Evolutionary conservation across 169 alveolate species (phyloP).

Genomic region (Condylostoma magnum): DNA sequence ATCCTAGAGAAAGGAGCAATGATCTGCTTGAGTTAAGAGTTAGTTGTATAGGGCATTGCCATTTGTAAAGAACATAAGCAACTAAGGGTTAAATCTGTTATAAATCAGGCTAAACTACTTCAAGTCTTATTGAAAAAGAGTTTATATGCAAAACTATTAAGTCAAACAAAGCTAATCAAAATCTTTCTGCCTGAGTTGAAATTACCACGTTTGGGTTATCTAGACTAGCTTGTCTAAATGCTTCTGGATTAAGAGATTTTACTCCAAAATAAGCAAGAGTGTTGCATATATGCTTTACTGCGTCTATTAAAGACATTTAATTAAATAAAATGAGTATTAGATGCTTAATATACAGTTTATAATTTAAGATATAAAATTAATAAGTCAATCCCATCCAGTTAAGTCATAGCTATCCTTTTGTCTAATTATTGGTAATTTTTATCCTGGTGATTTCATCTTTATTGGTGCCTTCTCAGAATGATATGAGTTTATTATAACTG

Average conservation of each 20-base stretch:
- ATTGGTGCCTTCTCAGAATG: too few relatives aligned
- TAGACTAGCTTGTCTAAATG: conserved; percentile 15
- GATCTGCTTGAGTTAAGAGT: not conserved
- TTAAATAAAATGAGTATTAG: too few relatives aligned
- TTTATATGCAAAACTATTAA: not conserved
- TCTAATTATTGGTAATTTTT: too few relatives aligned
- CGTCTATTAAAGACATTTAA: too few relatives aligned
- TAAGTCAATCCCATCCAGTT: too few relatives aligned
- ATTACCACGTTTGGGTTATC: conserved; percentile 14
- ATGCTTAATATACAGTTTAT: too few relatives aligned
- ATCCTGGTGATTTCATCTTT: too few relatives aligned
- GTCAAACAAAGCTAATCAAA: conserved; percentile 12
- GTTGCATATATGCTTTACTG: conserved; percentile 28
- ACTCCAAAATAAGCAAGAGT: conserved; percentile 26
- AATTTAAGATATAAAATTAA: too few relatives aligned
- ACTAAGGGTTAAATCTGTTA: not conserved
- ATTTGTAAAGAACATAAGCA: conserved; percentile 1
- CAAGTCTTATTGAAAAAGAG: not conserved
- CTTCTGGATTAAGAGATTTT: conserved; percentile 19
- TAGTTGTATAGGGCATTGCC: not conserved
- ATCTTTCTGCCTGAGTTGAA: conserved; percentile 1
- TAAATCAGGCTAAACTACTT: not conserved
- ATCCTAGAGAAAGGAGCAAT: not conserved
- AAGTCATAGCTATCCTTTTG: too few relatives aligned
- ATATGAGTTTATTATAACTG: too few relatives aligned